A percentile compares a stretch with the other conserved stretches of the same genome.
Conservation (phyloP, 1,284 basidiomycete genomes). For the Malassezia obtusa region DNA sequence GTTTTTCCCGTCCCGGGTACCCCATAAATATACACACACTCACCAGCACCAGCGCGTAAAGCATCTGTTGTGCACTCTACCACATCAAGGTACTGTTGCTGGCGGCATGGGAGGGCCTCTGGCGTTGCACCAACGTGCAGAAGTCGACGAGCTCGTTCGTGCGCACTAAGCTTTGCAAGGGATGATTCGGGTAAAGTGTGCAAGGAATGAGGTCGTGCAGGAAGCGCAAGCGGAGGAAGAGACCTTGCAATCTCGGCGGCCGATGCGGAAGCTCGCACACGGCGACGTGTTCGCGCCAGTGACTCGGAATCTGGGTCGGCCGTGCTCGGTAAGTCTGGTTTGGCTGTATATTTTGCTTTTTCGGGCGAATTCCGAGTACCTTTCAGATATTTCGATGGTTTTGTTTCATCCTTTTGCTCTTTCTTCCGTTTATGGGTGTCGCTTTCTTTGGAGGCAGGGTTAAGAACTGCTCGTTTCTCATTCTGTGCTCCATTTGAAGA, state of each 20-base stretch:
- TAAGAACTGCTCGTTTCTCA: no score
- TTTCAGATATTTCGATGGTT: no score
- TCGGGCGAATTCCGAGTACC: no score
- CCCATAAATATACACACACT: slow-evolving; percentile 91
- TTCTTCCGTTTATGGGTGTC: no score
- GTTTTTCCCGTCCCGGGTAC: slow-evolving; percentile 85
- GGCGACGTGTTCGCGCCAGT: no score
- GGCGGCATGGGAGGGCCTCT: slow-evolving; percentile 77
- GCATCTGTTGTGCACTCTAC: slow-evolving; percentile 70
- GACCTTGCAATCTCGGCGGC: slow-evolving; percentile 18
- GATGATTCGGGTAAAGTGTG: slow-evolving; percentile 21
- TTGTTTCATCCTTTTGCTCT: no score
- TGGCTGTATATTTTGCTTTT: no score
- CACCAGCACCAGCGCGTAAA: slow-evolving; percentile 82
- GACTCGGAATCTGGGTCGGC: no score
- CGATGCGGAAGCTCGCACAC: slow-evolving; percentile 19
- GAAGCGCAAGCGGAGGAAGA: slow-evolving; percentile 24
- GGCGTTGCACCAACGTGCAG: slow-evolving; percentile 89
- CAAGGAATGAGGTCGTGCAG: slow-evolving; percentile 27
- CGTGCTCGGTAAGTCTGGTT: no score
- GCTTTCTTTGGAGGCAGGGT: no score
- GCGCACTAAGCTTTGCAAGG: slow-evolving; percentile 22
- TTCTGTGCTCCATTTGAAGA: no score
- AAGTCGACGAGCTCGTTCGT: slow-evolving; percentile 50
- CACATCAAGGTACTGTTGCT: slow-evolving; percentile 73